Base-by-base conservation (phyloP, 1,284 basidiomycete genomes). In the Meira nashicola region DNA sequence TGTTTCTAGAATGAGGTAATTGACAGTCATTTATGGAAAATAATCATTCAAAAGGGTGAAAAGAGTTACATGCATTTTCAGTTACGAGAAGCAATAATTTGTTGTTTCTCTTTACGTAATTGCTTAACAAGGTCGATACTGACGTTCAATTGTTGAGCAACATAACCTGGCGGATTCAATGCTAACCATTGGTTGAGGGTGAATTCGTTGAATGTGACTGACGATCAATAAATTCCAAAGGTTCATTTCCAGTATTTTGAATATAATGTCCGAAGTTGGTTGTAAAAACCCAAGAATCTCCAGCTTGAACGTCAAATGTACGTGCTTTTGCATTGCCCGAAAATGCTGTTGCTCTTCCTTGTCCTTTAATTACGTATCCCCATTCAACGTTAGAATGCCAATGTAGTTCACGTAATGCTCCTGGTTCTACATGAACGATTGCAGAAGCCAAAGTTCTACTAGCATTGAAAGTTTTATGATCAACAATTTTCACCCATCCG, bases 161-260 rank as follows among this genome's bases (percentile, higher is more conserved):
- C 60, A 14, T 61, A 54, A 39, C 41, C 48, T 15, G 61, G 39
- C 2, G 65, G 65, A 37, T 48, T 58, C 43, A 68, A 50, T 7
- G 64, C 58, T 28, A 68, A 60, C 66, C 59, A 66, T 40, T 67
- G 54, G 47, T 52, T 51, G 15, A 66, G 43, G 14, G 33, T 41
- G 44, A 65, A 58, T 41, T 65, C 58, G 52, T 66, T 60, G 14
- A 39, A 63, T 57, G 40, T 54, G 38, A 0, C 84, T 81, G 86
- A 53, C 88, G 84, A 72, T 87, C 86, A 43, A 87, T 80, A 78
- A 82, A 87, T 62, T 80, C 80, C 38, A 87, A 72, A 0, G 86
- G 85, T 4, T 83, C 83, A 66, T 86, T 85, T 7, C 86, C 86
- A 15, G 81, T 85, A 69, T 87, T 87, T 78, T 88, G 86, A n/a